These are phyloP conservation scores for Pseudognaphalium luteoalbum DNA, from an alignment of 129 eudicot genomes.

Conservation along the genomic window DNA sequence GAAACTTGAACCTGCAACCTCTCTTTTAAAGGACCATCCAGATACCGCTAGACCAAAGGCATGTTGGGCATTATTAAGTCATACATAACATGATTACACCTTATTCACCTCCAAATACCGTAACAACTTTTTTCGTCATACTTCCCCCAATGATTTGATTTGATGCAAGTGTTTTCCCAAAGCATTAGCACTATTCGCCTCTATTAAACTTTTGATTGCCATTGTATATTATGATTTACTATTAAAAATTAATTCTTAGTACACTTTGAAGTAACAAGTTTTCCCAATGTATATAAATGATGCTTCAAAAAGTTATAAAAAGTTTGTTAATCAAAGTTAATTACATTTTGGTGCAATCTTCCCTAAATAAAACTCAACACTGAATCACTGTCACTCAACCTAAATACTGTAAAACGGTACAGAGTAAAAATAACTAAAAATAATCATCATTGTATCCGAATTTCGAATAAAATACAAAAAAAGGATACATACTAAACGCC, in stretches of 20 bases:
- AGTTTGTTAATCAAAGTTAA: neutral
- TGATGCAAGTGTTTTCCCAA: too few relatives aligned
- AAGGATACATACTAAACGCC: constrained; percentile 8
- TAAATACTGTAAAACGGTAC: too few relatives aligned
- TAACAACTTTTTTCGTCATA: neutral
- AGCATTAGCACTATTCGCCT: too few relatives aligned
- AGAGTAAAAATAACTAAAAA: too few relatives aligned
- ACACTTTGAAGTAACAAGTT: neutral
- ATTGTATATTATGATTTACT: neutral
- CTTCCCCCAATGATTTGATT: neutral
- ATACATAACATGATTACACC: too few relatives aligned
- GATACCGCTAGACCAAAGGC: too few relatives aligned
- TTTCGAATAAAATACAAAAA: neutral
- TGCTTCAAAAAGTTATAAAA: neutral
- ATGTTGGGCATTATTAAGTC: too few relatives aligned
- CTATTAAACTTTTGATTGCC: neutral
- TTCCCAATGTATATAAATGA: neutral
- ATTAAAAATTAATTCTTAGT: neutral
- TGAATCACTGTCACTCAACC: neutral
- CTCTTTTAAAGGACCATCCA: neutral
- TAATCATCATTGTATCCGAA: neutral
- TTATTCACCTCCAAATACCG: too few relatives aligned
- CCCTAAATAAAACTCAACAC: neutral
- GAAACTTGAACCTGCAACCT: neutral
- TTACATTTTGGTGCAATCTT: neutral